phyloP scores from a whole-genome alignment of 2,329 filamentous ascomycete species.

The Verticillium isaacii region DNA sequence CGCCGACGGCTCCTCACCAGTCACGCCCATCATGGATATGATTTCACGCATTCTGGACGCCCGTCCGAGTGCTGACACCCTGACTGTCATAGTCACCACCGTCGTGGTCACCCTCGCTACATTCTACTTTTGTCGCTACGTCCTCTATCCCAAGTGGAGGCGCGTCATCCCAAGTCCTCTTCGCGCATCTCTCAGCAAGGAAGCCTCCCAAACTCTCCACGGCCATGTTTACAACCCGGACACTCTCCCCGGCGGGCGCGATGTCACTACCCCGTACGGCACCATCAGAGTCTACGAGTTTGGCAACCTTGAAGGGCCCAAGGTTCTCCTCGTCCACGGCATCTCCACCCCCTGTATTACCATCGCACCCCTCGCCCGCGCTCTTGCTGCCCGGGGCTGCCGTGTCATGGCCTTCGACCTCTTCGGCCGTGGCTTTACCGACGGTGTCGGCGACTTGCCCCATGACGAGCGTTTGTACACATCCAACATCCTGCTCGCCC shows the following conservation, averaged over 20 bases:
- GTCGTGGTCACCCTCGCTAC: slow-evolving; percentile 35
- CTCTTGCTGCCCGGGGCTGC: slow-evolving; percentile 63
- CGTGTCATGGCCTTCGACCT: slow-evolving; percentile 78
- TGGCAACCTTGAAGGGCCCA: slow-evolving; percentile 67
- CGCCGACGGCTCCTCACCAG: not conserved
- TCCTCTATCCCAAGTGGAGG: slow-evolving; percentile 34
- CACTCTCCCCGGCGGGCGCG: slow-evolving; percentile 65
- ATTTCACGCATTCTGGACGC: not conserved
- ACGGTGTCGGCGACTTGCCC: slow-evolving; percentile 59
- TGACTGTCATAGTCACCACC: slow-evolving; percentile 32
- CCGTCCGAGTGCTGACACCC: slow-evolving; percentile 9
- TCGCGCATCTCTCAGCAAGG: slow-evolving; percentile 29
- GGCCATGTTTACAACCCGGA: slow-evolving; percentile 58
- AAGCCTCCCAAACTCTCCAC: slow-evolving; percentile 29
- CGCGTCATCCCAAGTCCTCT: slow-evolving; percentile 40
- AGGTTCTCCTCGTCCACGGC: slow-evolving; percentile 75
- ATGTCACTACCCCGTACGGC: slow-evolving; percentile 72
- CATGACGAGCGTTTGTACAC: slow-evolving; percentile 72
- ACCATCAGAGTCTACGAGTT: slow-evolving; percentile 77
- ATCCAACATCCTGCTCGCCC: slow-evolving; percentile 64
- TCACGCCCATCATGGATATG: not conserved
- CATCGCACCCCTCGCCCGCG: slow-evolving; percentile 61
- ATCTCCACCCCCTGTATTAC: slow-evolving; percentile 80
- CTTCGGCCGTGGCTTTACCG: slow-evolving; percentile 64
- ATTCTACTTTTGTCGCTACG: slow-evolving; percentile 25